Evolutionary conservation across 768 basidiomycete species (phyloP).

Genomic region (Rhizopogon rudus): DNA sequence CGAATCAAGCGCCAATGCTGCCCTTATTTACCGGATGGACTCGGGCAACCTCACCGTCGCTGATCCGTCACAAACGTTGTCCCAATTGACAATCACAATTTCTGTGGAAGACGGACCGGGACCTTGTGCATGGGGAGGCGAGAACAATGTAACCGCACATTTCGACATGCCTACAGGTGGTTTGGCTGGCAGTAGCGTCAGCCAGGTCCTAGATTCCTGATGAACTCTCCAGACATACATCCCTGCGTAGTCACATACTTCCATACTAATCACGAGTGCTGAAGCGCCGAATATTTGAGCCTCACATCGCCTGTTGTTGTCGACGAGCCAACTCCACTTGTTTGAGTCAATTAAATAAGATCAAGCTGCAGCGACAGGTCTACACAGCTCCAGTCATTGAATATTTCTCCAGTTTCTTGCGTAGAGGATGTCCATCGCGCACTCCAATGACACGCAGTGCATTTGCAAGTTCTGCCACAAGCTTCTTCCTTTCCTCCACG

Average conservation of each 20-base stretch:
- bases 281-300: background rate
- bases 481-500: conserved; percentile 38
- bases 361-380: background rate
- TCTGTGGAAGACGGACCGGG: conserved; percentile 14
- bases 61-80: conserved; percentile 58
- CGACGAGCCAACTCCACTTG: background rate
- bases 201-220: conserved; percentile 10
- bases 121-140: conserved; percentile 13
- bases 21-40: conserved; percentile 40
- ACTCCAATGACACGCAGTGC: conserved; percentile 51
- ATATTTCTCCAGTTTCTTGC: conserved; percentile 64
- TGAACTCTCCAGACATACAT: background rate
- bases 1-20: conserved; percentile 34
- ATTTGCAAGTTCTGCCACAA: conserved; percentile 48
- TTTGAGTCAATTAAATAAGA: background rate
- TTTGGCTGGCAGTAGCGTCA: conserved; percentile 45
- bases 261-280: background rate
- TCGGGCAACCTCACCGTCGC: conserved; percentile 48
- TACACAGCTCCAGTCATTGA: conserved; percentile 15
- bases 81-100: conserved; percentile 33
- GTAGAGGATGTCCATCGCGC: conserved; percentile 58
- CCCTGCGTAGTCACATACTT: background rate
- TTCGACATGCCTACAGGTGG: conserved; percentile 43
- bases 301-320: background rate
- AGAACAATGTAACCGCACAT: conserved; percentile 20